Conservation (phyloP, 495 filamentous ascomycete species). For the Sporormia fimetaria region DNA sequence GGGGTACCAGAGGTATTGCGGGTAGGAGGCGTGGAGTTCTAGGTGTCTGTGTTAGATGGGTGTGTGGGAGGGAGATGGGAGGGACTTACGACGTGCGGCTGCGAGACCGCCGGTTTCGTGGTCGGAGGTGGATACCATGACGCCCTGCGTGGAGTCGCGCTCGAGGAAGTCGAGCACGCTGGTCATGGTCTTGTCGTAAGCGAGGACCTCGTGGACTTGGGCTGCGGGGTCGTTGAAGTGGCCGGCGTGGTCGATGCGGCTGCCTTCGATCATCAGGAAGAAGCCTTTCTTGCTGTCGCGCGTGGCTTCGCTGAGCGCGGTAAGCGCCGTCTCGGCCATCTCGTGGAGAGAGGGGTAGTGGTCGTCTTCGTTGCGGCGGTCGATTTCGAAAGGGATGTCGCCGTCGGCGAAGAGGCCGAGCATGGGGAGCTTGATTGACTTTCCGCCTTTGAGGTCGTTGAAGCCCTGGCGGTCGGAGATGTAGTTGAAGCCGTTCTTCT, state of each 20-base stretch:
- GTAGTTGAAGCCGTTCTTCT: constrained; percentile 70
- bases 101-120: constrained; percentile 90
- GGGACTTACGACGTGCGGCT: constrained; percentile 56
- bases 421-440: constrained; percentile 63
- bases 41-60: constrained; percentile 1
- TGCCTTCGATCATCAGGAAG: constrained; percentile 97
- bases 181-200: constrained; percentile 77
- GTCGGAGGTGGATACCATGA: constrained; percentile 81
- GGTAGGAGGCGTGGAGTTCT: constrained; percentile 54
- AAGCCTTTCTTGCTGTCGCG: constrained; percentile 80
- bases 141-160: constrained; percentile 55
- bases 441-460: constrained; percentile 60
- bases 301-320: constrained; percentile 70
- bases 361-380: constrained; percentile 64
- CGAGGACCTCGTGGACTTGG: constrained; percentile 87
- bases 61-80: neutral
- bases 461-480: constrained; percentile 62
- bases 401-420: constrained; percentile 72
- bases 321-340: constrained; percentile 77
- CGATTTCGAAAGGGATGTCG: constrained; percentile 88
- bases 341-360: constrained; percentile 82
- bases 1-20: constrained; percentile 81
- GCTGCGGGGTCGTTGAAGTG: constrained; percentile 92
- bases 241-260: constrained; percentile 89
- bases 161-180: constrained; percentile 76